These are phyloP conservation scores for Nitzschia inconspicua DNA, from an alignment of 108 stramenopile species.

Conservation along the genomic window DNA sequence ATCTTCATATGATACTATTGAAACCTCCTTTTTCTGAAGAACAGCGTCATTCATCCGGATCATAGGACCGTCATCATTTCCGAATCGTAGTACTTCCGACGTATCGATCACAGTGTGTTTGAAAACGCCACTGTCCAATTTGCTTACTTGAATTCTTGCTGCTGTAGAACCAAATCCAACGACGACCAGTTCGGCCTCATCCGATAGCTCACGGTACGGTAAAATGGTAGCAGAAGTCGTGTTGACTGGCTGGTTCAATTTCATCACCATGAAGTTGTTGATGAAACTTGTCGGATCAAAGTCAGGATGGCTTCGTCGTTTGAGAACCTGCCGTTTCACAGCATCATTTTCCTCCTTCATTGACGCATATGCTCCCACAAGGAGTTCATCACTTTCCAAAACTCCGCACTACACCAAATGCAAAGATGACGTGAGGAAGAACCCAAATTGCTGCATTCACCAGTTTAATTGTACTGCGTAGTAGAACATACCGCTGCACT, in stretches of 20 bases:
- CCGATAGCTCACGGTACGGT: not conserved
- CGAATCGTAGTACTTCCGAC: not conserved
- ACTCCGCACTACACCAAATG: not conserved
- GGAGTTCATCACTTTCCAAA: not conserved
- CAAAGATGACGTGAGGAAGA: not conserved
- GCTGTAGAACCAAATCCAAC: constrained; percentile 21
- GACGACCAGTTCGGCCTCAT: constrained; percentile 3
- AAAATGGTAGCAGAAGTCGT: not conserved
- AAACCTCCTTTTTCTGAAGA: constrained; percentile 16
- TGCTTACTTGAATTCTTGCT: constrained; percentile 1
- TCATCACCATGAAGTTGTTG: constrained; percentile 32
- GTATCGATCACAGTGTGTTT: constrained; percentile 4
- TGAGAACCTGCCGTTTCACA: constrained; percentile 4
- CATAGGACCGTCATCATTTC: not conserved
- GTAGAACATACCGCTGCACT: constrained; percentile 1
- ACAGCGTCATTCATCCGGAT: not conserved
- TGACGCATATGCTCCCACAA: constrained; percentile 4
- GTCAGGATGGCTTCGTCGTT: constrained; percentile 7
- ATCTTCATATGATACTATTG: not conserved
- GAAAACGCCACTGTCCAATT: not conserved
- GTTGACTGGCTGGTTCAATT: constrained; percentile 16
- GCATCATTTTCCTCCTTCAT: constrained; percentile 1
- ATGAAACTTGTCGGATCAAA: constrained; percentile 3
- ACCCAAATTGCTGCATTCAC: not conserved
- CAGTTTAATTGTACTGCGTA: not conserved